Base-by-base conservation (phyloP, 768 basidiomycete species). In the Russula griseocarnosa region DNA sequence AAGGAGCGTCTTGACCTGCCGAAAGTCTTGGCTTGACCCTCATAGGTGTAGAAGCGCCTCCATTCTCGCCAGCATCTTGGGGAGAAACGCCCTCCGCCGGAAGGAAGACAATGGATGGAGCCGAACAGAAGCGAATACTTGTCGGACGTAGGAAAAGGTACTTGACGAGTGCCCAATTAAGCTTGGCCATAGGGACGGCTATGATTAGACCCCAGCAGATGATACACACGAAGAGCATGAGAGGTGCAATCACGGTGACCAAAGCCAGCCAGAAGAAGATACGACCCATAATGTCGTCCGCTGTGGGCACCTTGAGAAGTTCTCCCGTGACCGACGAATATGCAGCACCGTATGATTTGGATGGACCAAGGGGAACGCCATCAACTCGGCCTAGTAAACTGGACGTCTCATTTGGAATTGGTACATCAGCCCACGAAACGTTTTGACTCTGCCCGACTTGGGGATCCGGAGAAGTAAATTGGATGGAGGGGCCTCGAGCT, bases 101-200 rank as follows among this genome's bases (percentile, higher is more conserved):
- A 44, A 88, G 79, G 54, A 88, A 83, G 13, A 92, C 82, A 6
- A 84, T 78, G 16, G 85, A 81, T 0, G 90, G 94, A 10, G 97
- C 89, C 4, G 94, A 84, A 68, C 94, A 94, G 78, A 99, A 98
- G 59, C 96, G 91, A 68, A 99, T 88, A 46, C 82, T 81, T 34
- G 87, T 86, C 0, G 97, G 94, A 65, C 87, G 86, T 58, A 80
- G 75, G 71, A 87, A 86, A 56, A 99, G 80, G 73, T 91, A 82
- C 52, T 87, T 86, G 72, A 98, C 81, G 50, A 99, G 82, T n/a
- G 86, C 92, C 96, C 96, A 98, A 69, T 87, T 92, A 56, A 99
- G 82, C 73, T 90, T 96, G 36, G 95, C 97, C 97, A 99, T 99
- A 4, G 97, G 97, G 67, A 99, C 90, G 61, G 95, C 91, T 73